Conservation (phyloP, 2,329 filamentous ascomycete genomes). For the Trichoderma oligosporum region DNA sequence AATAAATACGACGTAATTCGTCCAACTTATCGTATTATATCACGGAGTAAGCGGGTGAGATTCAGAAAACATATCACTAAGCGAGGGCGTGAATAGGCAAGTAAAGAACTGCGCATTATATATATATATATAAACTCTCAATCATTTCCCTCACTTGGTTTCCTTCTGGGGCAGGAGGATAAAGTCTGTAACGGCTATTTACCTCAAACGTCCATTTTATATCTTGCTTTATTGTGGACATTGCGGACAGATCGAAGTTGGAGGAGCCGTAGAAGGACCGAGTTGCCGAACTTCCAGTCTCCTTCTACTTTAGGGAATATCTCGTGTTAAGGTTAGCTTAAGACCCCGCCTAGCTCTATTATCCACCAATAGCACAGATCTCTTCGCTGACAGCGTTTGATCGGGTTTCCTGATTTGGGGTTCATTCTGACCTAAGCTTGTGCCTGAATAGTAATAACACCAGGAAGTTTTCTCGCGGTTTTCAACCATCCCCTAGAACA, state of each 20-base stretch:
- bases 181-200: neutral
- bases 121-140: too few species aligned
- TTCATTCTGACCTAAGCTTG: neutral
- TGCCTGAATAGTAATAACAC: neutral
- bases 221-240: too few species aligned
- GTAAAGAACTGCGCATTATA: too few species aligned
- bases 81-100: too few species aligned
- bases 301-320: constrained; percentile 11
- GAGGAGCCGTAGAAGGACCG: constrained; percentile 10
- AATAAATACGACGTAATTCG: too few species aligned
- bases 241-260: neutral
- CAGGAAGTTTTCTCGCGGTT: too few species aligned
- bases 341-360: neutral
- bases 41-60: too few species aligned
- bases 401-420: too few species aligned
- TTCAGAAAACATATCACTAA: too few species aligned
- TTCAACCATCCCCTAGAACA: too few species aligned
- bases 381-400: neutral
- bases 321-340: neutral
- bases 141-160: too few species aligned
- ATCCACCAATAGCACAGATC: neutral
- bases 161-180: neutral
- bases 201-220: neutral
- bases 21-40: too few species aligned
- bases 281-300: constrained; percentile 5